Conservation (phyloP, 2,329 filamentous ascomycete genomes). For the Aureobasidium melanogenum region DNA sequence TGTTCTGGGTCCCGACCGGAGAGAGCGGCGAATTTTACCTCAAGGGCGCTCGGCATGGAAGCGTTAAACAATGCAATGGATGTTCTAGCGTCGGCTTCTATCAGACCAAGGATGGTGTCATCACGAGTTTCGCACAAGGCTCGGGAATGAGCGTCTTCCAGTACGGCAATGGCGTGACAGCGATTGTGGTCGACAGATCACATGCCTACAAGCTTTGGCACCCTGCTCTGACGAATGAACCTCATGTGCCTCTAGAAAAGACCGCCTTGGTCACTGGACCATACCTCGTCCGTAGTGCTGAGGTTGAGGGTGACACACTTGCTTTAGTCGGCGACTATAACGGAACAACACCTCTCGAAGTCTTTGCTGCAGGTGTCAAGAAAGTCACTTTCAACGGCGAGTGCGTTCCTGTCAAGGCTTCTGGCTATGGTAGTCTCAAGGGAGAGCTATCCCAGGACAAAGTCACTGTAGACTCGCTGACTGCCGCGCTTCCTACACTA, state of each 20-base stretch:
- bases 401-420: slow-evolving; percentile 19
- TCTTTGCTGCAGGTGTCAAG: slow-evolving; percentile 29
- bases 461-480: slow-evolving; percentile 19
- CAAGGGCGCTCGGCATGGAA: slow-evolving; percentile 15
- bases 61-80: slow-evolving; percentile 24
- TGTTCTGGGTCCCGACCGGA: slow-evolving; percentile 31
- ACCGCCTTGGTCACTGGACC: slow-evolving; percentile 32
- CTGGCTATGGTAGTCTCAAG: slow-evolving; percentile 30
- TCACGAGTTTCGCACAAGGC: slow-evolving; percentile 18
- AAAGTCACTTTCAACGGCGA: slow-evolving; percentile 32
- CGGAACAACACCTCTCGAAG: slow-evolving; percentile 29
- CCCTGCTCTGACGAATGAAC: slow-evolving; percentile 38
- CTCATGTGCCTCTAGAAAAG: slow-evolving; percentile 30
- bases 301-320: slow-evolving; percentile 27
- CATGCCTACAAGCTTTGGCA: slow-evolving; percentile 51
- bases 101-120: slow-evolving; percentile 21
- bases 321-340: slow-evolving; percentile 29
- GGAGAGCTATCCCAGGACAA: slow-evolving; percentile 19
- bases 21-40: slow-evolving; percentile 32
- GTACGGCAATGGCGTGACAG: slow-evolving; percentile 42
- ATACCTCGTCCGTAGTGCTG: slow-evolving; percentile 31
- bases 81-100: slow-evolving; percentile 37
- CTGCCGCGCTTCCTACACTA: slow-evolving; percentile 30
- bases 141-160: slow-evolving; percentile 30
- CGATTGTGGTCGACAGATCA: slow-evolving; percentile 45